phyloP scores from a whole-genome alignment of 2,329 filamentous ascomycete genomes.

The Aspergillus quadrilineatus region DNA sequence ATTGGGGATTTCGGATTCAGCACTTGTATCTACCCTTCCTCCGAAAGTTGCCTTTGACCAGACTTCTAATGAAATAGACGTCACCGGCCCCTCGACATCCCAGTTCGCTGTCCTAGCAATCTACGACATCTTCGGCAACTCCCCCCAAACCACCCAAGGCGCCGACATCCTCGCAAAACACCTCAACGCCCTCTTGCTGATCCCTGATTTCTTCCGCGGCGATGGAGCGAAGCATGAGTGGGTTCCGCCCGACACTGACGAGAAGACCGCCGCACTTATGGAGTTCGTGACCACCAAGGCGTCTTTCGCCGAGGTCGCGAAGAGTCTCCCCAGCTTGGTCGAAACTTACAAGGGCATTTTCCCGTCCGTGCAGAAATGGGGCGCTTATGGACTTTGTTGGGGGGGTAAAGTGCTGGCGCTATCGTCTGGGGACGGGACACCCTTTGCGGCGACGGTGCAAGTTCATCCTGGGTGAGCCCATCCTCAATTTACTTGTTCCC shows the following conservation, averaged over 20 bases:
- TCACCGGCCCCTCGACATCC: conserved; percentile 50
- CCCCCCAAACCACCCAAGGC: conserved; percentile 69
- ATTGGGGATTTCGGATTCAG: conserved; percentile 52
- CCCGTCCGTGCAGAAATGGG: conserved; percentile 59
- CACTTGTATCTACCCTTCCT: conserved; percentile 43
- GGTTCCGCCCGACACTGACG: conserved; percentile 63
- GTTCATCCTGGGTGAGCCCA: conserved; percentile 36
- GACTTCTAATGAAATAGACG: conserved; percentile 19
- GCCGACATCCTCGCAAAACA: conserved; percentile 54
- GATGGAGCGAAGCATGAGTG: conserved; percentile 38
- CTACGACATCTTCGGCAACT: conserved; percentile 66
- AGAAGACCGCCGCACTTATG: conserved; percentile 61
- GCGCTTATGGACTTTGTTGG: conserved; percentile 68
- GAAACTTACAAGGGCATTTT: conserved; percentile 54
- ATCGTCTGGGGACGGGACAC: conserved; percentile 52
- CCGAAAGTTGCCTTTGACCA: background rate
- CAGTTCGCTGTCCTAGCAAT: conserved; percentile 60
- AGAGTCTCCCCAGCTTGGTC: conserved; percentile 34
- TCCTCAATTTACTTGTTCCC: background rate
- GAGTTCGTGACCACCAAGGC: conserved; percentile 56
- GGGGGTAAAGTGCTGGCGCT: conserved; percentile 59
- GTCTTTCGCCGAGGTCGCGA: conserved; percentile 27
- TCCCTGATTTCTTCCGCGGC: conserved; percentile 50
- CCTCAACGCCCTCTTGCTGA: conserved; percentile 41
- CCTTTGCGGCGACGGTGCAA: conserved; percentile 48